Base-by-base conservation (phyloP, 345 rosid species). In the Salix caprea region DNA sequence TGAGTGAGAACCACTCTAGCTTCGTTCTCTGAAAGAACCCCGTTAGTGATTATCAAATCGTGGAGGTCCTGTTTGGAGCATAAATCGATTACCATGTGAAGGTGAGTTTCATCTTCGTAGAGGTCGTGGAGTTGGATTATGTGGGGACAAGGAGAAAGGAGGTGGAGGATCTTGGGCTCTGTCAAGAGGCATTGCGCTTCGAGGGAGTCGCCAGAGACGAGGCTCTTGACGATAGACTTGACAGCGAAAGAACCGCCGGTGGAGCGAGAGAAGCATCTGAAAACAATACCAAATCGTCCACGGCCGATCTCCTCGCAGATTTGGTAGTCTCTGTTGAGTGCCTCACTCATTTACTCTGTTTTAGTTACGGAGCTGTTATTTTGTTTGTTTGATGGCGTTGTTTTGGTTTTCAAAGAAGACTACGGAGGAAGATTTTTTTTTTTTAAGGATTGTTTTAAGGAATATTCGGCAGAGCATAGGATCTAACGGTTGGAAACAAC, bases 241-340 rank as follows among this genome's bases (percentile, higher is more conserved):
- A 92, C 88, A 62, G 96, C 98, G 82, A 80, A 86, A 79, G 86
- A 83, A 4, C 87, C 72, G 74, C 86, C 80, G 21, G 85, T 78
- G 19, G 68, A 36, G 2, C 86, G 86, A 2, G 88, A 91, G 77
- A 83, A 88, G 75, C 96, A 89, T 18, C 89, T 87, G n/a, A 70
- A 85, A 72, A 94, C 87, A 44, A 82, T 83, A 34, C 97, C 97
- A 70, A 92, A 94, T 71, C 89, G 79, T 5, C 97, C 97, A 5
- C 97, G 79, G 61, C 95, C 97, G 85, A 94, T 87, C 82, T 92
- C 97, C 48, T 87, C 95, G 74, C 86, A 77, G 40, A 87, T 37
- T 65, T 85, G 87, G 89, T 91, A 89, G 73, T 80, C 87, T 74
- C 82, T 76, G 78, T 70, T 80, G 24, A 89, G 68, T 14, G 84